Evolutionary conservation across 2,329 filamentous ascomycete genomes (phyloP).

Genomic region (Akanthomyces lecanii): DNA sequence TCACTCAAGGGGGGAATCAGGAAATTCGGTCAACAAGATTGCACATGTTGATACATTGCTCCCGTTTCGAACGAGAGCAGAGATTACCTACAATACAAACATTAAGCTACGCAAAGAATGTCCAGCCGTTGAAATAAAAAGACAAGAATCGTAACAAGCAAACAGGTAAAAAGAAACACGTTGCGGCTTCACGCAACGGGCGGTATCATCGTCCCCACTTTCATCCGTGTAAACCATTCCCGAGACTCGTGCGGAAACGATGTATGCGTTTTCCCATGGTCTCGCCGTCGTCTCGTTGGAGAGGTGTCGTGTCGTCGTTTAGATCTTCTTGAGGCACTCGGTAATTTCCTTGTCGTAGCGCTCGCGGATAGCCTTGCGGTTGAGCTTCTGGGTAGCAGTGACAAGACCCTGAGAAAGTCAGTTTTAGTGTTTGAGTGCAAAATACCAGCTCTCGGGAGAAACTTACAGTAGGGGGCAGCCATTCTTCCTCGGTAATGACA

Average conservation of each 20-base stretch:
- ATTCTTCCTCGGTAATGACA: slow-evolving; percentile 78
- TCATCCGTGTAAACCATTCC: not conserved
- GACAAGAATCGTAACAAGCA: not conserved
- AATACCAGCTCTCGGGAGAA: too few relatives aligned
- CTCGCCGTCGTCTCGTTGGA: slow-evolving; percentile 6
- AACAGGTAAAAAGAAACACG: slow-evolving; percentile 16
- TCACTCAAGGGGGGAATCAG: too few relatives aligned
- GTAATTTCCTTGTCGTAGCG: slow-evolving; percentile 49
- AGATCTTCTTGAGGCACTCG: slow-evolving; percentile 32
- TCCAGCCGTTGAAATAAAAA: slow-evolving; percentile 9
- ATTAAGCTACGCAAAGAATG: slow-evolving; percentile 14
- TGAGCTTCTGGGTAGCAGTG: slow-evolving; percentile 59
- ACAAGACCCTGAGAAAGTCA: slow-evolving; percentile 45
- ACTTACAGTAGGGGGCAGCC: slow-evolving; percentile 80
- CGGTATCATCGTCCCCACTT: slow-evolving; percentile 21
- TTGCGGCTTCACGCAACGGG: slow-evolving; percentile 11
- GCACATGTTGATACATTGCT: slow-evolving; percentile 13
- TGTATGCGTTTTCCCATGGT: slow-evolving; percentile 3
- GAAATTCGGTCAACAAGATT: not conserved
- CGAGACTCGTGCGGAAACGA: slow-evolving; percentile 1
- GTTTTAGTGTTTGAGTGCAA: slow-evolving; percentile 20
- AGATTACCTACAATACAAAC: slow-evolving; percentile 16
- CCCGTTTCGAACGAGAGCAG: not conserved
- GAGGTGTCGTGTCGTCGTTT: slow-evolving; percentile 3
- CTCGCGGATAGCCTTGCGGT: slow-evolving; percentile 48